These are phyloP conservation scores for Phyllosticta citrichinensis DNA, from an alignment of 2,329 filamentous ascomycete species.

Conservation along the genomic window DNA sequence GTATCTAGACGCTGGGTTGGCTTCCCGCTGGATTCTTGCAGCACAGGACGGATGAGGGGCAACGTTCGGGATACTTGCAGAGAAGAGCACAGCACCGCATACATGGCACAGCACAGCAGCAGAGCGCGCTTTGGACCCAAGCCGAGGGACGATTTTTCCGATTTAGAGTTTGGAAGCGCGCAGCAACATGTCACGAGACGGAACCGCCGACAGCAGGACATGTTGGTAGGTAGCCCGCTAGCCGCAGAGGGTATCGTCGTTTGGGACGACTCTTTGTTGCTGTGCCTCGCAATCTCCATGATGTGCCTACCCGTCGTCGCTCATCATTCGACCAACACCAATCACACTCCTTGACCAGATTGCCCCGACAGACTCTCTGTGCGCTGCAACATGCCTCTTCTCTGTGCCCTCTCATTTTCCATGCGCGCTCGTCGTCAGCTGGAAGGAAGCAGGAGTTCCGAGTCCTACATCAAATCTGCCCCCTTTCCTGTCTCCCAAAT, in stretches of 20 bases:
- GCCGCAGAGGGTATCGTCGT: no score
- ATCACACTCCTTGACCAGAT: neutral
- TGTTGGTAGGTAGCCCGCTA: neutral
- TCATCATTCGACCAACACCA: neutral
- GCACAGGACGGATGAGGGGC: neutral
- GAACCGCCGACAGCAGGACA: neutral
- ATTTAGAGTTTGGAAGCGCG: neutral
- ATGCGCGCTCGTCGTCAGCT: neutral
- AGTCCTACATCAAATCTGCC: neutral
- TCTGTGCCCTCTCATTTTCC: neutral
- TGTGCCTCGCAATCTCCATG: neutral
- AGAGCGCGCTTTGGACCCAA: neutral
- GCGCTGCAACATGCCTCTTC: neutral
- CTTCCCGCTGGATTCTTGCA: neutral
- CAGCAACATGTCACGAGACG: neutral
- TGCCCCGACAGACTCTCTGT: neutral
- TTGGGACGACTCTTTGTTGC: no score
- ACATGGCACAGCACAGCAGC: neutral
- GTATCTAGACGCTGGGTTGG: neutral
- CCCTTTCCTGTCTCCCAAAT: neutral
- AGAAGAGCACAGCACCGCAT: neutral
- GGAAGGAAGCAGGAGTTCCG: neutral
- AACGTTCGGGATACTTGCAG: neutral
- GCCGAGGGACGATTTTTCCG: neutral
- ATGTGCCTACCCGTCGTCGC: neutral